Conservation (phyloP, 2,329 filamentous ascomycete genomes). For the Myriangium duriaei region DNA sequence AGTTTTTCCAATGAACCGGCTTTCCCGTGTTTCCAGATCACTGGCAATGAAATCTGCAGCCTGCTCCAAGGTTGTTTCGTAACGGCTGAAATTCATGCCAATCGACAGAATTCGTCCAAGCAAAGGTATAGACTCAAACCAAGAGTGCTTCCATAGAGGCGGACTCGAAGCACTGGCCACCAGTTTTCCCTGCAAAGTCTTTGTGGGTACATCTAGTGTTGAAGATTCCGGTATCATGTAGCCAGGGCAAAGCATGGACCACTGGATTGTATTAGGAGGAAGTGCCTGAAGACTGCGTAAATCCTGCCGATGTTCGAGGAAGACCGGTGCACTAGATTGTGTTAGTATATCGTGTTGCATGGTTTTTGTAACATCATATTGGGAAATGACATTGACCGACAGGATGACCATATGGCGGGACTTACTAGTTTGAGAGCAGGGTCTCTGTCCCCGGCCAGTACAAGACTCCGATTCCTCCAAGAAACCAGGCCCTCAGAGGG, state of each 20-base stretch:
- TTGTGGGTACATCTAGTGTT: constrained; percentile 20
- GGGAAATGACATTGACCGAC: too few species aligned
- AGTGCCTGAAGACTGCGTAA: constrained; percentile 19
- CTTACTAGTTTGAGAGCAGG: constrained; percentile 25
- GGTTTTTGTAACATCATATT: background rate
- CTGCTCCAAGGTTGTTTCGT: constrained; percentile 28
- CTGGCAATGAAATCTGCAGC: constrained; percentile 32
- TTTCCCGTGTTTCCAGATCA: constrained; percentile 24
- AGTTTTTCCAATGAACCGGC: constrained; percentile 22
- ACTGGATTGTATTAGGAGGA: constrained; percentile 21
- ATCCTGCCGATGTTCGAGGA: constrained; percentile 25
- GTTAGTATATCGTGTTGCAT: too few species aligned
- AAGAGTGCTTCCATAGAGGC: constrained; percentile 24
- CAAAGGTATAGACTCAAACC: constrained; percentile 21
- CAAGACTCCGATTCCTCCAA: constrained; percentile 25
- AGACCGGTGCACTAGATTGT: constrained; percentile 23
- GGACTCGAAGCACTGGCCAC: constrained; percentile 21
- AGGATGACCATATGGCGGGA: constrained; percentile 10
- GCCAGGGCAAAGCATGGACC: constrained; percentile 29
- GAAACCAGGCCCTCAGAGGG: constrained; percentile 29
- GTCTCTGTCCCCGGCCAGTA: constrained; percentile 24
- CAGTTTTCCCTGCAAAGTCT: constrained; percentile 16
- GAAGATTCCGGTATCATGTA: constrained; percentile 25
- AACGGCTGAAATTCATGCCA: constrained; percentile 20
- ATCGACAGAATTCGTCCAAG: constrained; percentile 22